Evolutionary conservation across 2,329 filamentous ascomycete species (phyloP).

Genomic region (Monascus ruber): DNA sequence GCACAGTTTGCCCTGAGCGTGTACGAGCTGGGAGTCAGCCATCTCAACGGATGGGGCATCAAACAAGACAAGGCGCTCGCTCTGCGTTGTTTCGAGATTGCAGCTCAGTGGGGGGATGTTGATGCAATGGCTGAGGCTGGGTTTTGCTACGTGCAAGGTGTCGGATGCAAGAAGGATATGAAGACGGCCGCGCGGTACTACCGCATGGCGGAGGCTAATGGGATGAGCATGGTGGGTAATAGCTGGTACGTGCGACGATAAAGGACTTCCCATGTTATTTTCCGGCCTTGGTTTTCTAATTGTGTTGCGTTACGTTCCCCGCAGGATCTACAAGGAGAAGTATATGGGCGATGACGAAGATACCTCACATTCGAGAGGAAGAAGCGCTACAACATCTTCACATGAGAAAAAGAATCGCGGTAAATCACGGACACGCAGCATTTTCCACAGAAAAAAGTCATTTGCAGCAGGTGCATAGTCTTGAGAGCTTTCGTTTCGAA

Average conservation of each 20-base stretch:
- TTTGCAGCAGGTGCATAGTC: conserved; percentile 15
- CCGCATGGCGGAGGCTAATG: conserved; percentile 78
- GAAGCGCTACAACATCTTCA: conserved; percentile 30
- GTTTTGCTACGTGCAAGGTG: conserved; percentile 87
- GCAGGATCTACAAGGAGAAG: conserved; percentile 92
- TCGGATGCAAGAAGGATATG: conserved; percentile 90
- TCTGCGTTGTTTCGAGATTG: conserved; percentile 90
- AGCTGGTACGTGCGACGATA: conserved; percentile 62
- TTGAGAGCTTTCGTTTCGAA: conserved; percentile 1
- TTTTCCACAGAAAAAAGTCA: conserved; percentile 55
- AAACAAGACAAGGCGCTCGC: conserved; percentile 82
- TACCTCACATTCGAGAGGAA: conserved; percentile 20
- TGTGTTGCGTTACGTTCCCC: conserved; percentile 2
- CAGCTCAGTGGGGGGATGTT: conserved; percentile 86
- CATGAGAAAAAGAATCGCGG: conserved; percentile 55
- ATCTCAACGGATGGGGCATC: conserved; percentile 97
- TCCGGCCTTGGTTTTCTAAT: conserved; percentile 3
- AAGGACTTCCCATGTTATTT: not conserved
- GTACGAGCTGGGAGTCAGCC: conserved; percentile 90
- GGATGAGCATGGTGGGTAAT: conserved; percentile 95
- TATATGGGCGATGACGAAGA: conserved; percentile 60
- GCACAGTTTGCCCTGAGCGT: conserved; percentile 92
- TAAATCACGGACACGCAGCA: conserved; percentile 63
- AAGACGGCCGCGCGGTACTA: conserved; percentile 91
- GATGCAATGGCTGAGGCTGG: conserved; percentile 91